These are phyloP conservation scores for Aurinia saxatilis DNA, from an alignment of 345 rosid species.

Conservation along the genomic window DNA sequence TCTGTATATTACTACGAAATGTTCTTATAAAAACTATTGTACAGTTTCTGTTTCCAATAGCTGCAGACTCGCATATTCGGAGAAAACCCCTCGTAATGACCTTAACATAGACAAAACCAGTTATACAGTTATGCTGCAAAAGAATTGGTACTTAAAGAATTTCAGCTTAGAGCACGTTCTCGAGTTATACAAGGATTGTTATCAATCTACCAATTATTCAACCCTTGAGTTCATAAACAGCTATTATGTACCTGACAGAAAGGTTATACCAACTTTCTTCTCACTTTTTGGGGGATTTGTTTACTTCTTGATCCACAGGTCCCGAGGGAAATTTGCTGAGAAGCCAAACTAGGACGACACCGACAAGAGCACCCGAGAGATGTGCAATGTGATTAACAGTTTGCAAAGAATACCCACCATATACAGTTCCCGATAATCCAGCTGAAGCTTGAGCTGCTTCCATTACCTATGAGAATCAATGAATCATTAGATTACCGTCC, in stretches of 20 bases:
- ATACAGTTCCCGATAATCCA: constrained; percentile 46
- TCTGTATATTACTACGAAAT: constrained; percentile 13
- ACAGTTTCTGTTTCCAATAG: constrained; percentile 2
- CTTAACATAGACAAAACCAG: not conserved
- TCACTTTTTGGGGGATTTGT: constrained; percentile 25
- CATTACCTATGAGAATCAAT: constrained; percentile 51
- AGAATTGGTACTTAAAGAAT: not conserved
- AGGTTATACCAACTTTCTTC: not conserved
- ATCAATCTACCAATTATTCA: not conserved
- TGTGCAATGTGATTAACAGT: constrained; percentile 87
- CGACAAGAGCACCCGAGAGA: constrained; percentile 85
- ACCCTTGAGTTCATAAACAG: not conserved
- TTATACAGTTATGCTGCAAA: not conserved
- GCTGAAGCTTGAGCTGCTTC: constrained; percentile 95
- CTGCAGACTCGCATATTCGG: not conserved
- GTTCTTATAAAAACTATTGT: constrained; percentile 1
- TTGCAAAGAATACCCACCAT: constrained; percentile 55
- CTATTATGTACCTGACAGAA: constrained; percentile 1
- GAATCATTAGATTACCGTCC: not conserved
- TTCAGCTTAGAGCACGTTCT: not conserved
- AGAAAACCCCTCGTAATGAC: not conserved
- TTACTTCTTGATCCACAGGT: constrained; percentile 29
- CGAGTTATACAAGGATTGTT: not conserved
- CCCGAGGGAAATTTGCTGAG: constrained; percentile 63
- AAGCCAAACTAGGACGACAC: constrained; percentile 79